Conservation (phyloP, 495 filamentous ascomycete species). For the Trichoderma orchidacearum region DNA sequence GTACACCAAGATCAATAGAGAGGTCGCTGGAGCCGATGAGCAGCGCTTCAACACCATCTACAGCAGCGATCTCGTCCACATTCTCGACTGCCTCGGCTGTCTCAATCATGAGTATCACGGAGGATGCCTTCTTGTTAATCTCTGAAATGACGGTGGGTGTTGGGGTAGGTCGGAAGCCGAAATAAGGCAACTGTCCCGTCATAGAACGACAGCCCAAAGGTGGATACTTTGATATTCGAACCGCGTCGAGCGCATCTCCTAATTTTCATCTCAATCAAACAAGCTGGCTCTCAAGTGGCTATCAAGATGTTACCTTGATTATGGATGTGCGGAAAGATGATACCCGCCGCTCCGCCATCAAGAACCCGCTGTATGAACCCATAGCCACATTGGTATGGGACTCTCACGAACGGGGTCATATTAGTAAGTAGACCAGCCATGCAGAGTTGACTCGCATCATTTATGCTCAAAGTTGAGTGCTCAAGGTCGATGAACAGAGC, state of each 20-base stretch:
- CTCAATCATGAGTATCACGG: constrained; percentile 4
- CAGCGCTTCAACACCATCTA: constrained; percentile 4
- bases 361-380: constrained; percentile 11
- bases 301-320: no score
- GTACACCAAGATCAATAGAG: constrained; percentile 2
- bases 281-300: no score
- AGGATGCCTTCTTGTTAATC: neutral
- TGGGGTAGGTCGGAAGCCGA: neutral
- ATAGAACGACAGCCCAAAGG: neutral
- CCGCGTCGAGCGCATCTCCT: neutral
- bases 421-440: neutral
- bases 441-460: neutral
- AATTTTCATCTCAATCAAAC: no score
- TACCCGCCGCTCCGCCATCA: constrained; percentile 9
- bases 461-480: neutral
- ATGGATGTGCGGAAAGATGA: constrained; percentile 9
- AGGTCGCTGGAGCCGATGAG: constrained; percentile 4
- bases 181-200: neutral
- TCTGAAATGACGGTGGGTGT: neutral
- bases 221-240: neutral
- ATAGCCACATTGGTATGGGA: constrained; percentile 8
- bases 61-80: constrained; percentile 2
- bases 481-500: neutral
- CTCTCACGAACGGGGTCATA: neutral
- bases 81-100: neutral